Conservation (phyloP, 2,329 filamentous ascomycete genomes). For the Cercospora nicotianae region DNA sequence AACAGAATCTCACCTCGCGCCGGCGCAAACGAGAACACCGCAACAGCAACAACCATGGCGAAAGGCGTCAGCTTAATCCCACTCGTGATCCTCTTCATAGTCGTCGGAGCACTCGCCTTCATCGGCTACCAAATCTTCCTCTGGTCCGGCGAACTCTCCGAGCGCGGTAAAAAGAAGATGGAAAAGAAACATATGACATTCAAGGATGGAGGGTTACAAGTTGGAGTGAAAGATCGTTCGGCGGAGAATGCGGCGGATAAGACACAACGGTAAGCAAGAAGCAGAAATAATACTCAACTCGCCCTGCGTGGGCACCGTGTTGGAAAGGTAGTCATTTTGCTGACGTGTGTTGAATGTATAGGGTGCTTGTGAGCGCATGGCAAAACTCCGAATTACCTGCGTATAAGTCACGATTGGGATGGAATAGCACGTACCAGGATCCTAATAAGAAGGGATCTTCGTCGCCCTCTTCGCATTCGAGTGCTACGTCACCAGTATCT, state of each 20-base stretch:
- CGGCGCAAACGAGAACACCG: background rate
- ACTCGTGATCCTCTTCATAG: conserved; percentile 62
- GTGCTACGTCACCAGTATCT: conserved; percentile 6
- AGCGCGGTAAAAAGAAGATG: conserved; percentile 67
- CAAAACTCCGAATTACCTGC: conserved; percentile 42
- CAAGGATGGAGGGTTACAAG: conserved; percentile 69
- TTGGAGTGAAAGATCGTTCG: conserved; percentile 68
- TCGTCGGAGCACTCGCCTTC: conserved; percentile 61
- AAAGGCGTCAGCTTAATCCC: conserved; percentile 54
- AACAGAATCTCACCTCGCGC: background rate
- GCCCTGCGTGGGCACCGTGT: no score
- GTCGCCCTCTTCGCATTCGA: background rate
- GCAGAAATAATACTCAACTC: no score
- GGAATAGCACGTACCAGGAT: conserved; percentile 32
- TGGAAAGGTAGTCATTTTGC: no score
- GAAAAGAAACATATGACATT: conserved; percentile 73
- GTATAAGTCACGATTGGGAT: conserved; percentile 40
- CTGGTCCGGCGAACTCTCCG: conserved; percentile 64
- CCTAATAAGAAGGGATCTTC: conserved; percentile 5
- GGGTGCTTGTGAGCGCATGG: conserved; percentile 53
- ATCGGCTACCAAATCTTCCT: conserved; percentile 71
- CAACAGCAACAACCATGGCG: conserved; percentile 19
- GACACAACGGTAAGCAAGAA: conserved; percentile 57
- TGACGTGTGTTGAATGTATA: background rate
- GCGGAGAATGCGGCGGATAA: conserved; percentile 71